Conservation (phyloP, 257 asterid genomes). For the Nemophila menziesii region DNA sequence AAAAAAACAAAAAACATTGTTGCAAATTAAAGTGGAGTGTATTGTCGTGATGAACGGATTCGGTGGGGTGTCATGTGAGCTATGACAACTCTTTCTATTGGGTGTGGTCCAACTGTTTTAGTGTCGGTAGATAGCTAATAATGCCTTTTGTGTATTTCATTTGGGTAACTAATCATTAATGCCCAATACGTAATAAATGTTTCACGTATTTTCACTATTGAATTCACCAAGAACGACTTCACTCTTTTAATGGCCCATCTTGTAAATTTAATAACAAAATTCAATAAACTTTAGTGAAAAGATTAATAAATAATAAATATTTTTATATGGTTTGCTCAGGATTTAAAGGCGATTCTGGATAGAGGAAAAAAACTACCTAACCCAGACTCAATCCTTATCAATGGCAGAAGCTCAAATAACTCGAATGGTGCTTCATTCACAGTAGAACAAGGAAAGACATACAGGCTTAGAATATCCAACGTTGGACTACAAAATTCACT, state of each 20-base stretch:
- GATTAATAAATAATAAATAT: too few species aligned
- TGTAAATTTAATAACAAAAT: too few species aligned
- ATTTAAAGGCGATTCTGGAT: conserved; percentile 34
- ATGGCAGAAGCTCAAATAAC: conserved; percentile 56
- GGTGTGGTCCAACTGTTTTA: background rate
- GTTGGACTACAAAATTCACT: conserved; percentile 73
- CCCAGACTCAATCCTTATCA: conserved; percentile 56
- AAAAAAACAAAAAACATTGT: too few species aligned
- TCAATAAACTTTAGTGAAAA: too few species aligned
- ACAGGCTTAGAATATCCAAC: conserved; percentile 72
- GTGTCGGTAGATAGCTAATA: conserved; percentile 1
- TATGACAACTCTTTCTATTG: background rate
- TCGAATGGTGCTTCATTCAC: conserved; percentile 27
- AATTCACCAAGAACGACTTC: too few species aligned
- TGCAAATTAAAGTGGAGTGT: too few species aligned
- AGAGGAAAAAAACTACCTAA: conserved; percentile 43
- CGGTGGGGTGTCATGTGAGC: background rate
- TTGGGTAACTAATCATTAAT: too few species aligned
- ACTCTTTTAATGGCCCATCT: too few species aligned
- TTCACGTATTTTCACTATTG: too few species aligned
- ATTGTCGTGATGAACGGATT: too few species aligned
- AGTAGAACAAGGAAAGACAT: conserved; percentile 56
- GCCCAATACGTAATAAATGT: too few species aligned
- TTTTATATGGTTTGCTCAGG: conserved; percentile 13
- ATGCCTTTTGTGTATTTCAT: too few species aligned